phyloP scores from a whole-genome alignment of 1,284 basidiomycete genomes.

The Leccinum pseudoinsigne region DNA sequence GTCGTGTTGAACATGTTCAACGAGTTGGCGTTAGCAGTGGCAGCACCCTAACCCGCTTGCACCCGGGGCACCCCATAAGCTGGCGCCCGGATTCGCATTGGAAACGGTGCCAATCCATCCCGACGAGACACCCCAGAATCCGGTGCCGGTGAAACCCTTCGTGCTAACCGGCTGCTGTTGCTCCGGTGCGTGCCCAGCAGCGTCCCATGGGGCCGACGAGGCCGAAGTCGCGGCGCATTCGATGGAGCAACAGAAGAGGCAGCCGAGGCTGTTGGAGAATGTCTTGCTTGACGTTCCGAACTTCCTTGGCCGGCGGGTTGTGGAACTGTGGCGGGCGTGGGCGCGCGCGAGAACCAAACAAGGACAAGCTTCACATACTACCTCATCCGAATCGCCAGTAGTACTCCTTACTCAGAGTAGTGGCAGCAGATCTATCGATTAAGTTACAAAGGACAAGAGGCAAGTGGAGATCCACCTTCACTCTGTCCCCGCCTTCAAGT shows the following conservation, averaged over 20 bases:
- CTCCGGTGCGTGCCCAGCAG: not conserved
- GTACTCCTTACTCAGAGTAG: too few species aligned
- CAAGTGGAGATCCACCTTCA: too few species aligned
- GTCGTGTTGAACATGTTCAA: too few species aligned
- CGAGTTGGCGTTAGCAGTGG: too few species aligned
- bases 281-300: constrained; percentile 64
- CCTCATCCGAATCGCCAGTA: too few species aligned
- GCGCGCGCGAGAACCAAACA: constrained; percentile 30
- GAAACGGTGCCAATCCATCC: constrained; percentile 48
- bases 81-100: constrained; percentile 33
- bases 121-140: constrained; percentile 65
- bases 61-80: constrained; percentile 41
- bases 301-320: constrained; percentile 47
- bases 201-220: constrained; percentile 19
- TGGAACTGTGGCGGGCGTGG: constrained; percentile 37
- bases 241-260: constrained; percentile 4
- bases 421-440: too few species aligned
- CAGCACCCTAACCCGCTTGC: not conserved
- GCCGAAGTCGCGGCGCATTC: constrained; percentile 22
- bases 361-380: too few species aligned
- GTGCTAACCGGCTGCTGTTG: constrained; percentile 45
- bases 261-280: constrained; percentile 58
- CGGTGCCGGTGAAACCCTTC: constrained; percentile 54
- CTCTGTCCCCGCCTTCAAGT: too few species aligned
- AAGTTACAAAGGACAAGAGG: too few species aligned